phyloP scores from a whole-genome alignment of 805 yeast genomes.

The Nadsonia fulvescens region DNA sequence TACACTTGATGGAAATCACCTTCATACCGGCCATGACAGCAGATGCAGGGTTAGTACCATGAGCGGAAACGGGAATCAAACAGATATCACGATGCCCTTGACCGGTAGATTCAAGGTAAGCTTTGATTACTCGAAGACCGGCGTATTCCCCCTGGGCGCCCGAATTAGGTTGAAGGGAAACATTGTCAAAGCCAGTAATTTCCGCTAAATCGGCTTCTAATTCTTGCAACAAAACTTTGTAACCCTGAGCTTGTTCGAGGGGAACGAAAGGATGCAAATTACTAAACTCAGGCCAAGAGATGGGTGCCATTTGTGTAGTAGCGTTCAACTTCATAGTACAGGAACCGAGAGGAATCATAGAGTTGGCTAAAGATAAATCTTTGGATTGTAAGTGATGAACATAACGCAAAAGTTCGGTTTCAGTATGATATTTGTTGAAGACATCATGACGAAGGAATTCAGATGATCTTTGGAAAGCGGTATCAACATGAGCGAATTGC shows the following conservation, averaged over 20 bases:
- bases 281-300: slow-evolving; percentile 87
- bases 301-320: slow-evolving; percentile 85
- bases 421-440: slow-evolving; percentile 78
- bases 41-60: slow-evolving; percentile 97
- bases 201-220: slow-evolving; percentile 73
- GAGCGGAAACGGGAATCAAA: slow-evolving; percentile 92
- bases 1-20: slow-evolving; percentile 84
- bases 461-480: slow-evolving; percentile 19
- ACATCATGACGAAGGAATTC: slow-evolving; percentile 45
- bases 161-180: slow-evolving; percentile 89
- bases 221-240: slow-evolving; percentile 53
- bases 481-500: slow-evolving; percentile 15
- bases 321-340: slow-evolving; percentile 97
- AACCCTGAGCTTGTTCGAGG: slow-evolving; percentile 72
- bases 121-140: slow-evolving; percentile 72
- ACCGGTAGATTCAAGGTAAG: slow-evolving; percentile 55
- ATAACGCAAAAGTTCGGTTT: slow-evolving; percentile 87
- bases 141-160: slow-evolving; percentile 99
- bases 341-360: slow-evolving; percentile 95
- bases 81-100: slow-evolving; percentile 66
- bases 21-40: slow-evolving; percentile 94
- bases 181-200: slow-evolving; percentile 83
- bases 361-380: slow-evolving; percentile 83
- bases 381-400: slow-evolving; percentile 67
- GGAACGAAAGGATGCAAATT: slow-evolving; percentile 90